Percentiles rank a stretch among this genome's conserved stretches.
These are phyloP conservation scores for Neonectria punicea DNA, from an alignment of 2,329 filamentous ascomycete species.

Conservation along the genomic window DNA sequence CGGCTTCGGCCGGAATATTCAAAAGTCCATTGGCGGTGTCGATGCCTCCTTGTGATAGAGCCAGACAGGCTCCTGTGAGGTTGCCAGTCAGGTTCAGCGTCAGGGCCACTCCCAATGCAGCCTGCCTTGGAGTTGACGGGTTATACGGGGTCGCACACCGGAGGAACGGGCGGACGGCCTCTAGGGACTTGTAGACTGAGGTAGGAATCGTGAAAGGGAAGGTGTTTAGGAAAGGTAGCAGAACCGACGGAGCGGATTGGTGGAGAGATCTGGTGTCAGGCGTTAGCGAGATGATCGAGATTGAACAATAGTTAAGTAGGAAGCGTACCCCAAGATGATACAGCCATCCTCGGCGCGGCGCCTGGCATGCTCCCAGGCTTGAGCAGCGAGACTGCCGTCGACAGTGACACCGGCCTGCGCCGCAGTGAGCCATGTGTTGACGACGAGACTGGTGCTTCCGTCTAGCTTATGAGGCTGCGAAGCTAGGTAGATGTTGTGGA, in stretches of 20 bases:
- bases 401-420: conserved; percentile 77
- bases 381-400: conserved; percentile 79
- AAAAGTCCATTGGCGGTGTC: conserved; percentile 85
- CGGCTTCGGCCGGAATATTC: conserved; percentile 79
- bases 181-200: conserved; percentile 79
- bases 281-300: conserved; percentile 24
- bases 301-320: background rate
- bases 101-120: conserved; percentile 82
- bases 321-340: conserved; percentile 82
- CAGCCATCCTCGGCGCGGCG: conserved; percentile 95
- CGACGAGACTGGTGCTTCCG: conserved; percentile 88
- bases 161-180: conserved; percentile 86
- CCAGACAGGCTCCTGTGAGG: conserved; percentile 78
- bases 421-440: conserved; percentile 95
- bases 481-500: conserved; percentile 89
- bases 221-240: conserved; percentile 82
- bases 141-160: conserved; percentile 90
- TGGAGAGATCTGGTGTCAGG: conserved; percentile 78
- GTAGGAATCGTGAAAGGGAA: conserved; percentile 83
- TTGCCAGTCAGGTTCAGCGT: conserved; percentile 85
- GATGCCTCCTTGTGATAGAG: conserved; percentile 87
- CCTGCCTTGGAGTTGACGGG: conserved; percentile 83
- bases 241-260: conserved; percentile 84
- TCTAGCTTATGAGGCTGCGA: conserved; percentile 88
- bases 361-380: conserved; percentile 96